These are phyloP conservation scores for Phytophthora pseudosyringae DNA, from an alignment of 352 stramenopile genomes.

Conservation along the genomic window DNA sequence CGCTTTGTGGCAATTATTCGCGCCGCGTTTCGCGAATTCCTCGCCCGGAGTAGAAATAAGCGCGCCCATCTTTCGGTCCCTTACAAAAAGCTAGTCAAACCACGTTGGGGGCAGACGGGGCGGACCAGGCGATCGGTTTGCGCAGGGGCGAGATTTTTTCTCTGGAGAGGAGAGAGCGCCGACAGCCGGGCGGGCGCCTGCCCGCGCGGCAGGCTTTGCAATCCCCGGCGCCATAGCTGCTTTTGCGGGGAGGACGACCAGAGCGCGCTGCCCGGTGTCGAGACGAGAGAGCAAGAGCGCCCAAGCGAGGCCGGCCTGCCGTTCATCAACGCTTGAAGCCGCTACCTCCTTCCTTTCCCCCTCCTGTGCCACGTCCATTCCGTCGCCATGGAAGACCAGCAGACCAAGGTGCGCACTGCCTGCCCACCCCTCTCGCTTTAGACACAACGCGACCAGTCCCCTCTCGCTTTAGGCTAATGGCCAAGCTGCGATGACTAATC, in stretches of 20 bases:
- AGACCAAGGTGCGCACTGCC: constrained; percentile 45
- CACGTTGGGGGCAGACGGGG: constrained; percentile 18
- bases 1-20: neutral
- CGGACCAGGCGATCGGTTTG: constrained; percentile 35
- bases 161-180: constrained; percentile 28
- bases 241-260: constrained; percentile 46
- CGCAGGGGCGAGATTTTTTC: constrained; percentile 30
- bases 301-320: constrained; percentile 2
- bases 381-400: constrained; percentile 46
- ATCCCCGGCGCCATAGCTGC: constrained; percentile 33
- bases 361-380: constrained; percentile 12
- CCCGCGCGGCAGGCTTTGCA: constrained; percentile 21
- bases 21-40: constrained; percentile 28
- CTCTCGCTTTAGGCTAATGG: constrained; percentile 10
- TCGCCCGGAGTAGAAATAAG: constrained; percentile 20
- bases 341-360: constrained; percentile 2
- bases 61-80: constrained; percentile 10
- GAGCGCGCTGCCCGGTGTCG: constrained; percentile 12
- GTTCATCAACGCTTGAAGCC: neutral
- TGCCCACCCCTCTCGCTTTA: neutral
- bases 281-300: constrained; percentile 10
- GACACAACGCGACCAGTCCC: neutral
- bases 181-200: constrained; percentile 21
- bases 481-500: neutral
- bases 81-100: constrained; percentile 39